Conservation (phyloP, 2,329 filamentous ascomycete genomes). For the Blastomyces silverae region DNA sequence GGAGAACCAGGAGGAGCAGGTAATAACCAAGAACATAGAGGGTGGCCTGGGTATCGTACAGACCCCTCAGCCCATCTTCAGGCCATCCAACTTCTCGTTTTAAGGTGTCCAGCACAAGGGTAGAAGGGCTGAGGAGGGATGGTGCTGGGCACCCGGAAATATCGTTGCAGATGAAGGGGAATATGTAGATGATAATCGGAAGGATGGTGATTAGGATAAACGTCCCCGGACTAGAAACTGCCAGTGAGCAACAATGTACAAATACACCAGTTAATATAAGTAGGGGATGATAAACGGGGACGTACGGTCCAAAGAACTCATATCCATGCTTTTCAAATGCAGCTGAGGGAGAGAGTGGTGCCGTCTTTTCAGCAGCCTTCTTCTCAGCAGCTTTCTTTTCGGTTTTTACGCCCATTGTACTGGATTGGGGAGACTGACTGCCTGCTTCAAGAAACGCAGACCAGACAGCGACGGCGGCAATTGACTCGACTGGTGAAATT, state of each 20-base stretch:
- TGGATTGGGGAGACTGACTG: neutral
- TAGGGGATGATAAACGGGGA: neutral
- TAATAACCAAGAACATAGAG: slow-evolving; percentile 73
- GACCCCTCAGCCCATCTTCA: slow-evolving; percentile 58
- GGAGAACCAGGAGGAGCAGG: slow-evolving; percentile 64
- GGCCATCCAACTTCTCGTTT: slow-evolving; percentile 81
- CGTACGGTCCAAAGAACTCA: slow-evolving; percentile 13
- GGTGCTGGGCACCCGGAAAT: slow-evolving; percentile 84
- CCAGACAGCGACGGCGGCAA: neutral
- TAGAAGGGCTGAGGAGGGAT: slow-evolving; percentile 65
- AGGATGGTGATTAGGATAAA: slow-evolving; percentile 65
- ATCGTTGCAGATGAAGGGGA: slow-evolving; percentile 86
- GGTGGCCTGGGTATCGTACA: slow-evolving; percentile 63
- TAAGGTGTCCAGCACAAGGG: slow-evolving; percentile 62
- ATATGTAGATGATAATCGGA: slow-evolving; percentile 68
- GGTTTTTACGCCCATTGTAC: neutral
- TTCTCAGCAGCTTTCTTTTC: slow-evolving; percentile 4
- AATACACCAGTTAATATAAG: slow-evolving; percentile 17
- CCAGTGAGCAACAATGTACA: slow-evolving; percentile 7
- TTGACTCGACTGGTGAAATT: neutral
- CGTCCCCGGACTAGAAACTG: slow-evolving; percentile 16
- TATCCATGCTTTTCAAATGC: slow-evolving; percentile 8
- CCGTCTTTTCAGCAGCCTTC: neutral
- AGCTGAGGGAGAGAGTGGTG: neutral
- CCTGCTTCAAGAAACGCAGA: neutral